Evolutionary conservation across 208 protist genomes (phyloP), one percentile per base, ranked within the genome.

Genomic region (Sergeia podlipaevii): DNA sequence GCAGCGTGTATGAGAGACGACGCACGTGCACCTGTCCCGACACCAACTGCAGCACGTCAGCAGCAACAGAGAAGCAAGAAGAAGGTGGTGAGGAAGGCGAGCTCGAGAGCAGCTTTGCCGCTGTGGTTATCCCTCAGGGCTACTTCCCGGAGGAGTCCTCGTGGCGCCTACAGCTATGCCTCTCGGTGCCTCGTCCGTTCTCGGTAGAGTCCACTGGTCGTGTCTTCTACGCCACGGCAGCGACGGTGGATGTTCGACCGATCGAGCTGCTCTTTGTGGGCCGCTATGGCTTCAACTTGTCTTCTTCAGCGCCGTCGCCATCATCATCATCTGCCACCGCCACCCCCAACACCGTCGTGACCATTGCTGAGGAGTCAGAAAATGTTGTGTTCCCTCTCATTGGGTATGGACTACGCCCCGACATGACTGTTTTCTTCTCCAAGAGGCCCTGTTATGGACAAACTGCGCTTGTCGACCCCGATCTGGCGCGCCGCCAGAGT

Each of bases 111-210:
- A 15, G 34, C 48, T 29, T 46, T 21, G 60, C 63, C 0, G 60
- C 63, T 11, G 50, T 90, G 15, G 58, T 90, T 17, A 53, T 86
- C 15, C 79, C 82, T 7, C 74, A 71, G 0, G 66, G 68, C 21
- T 86, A 80, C 66, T 60, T 90, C 5, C 18, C 24, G 10, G 46
- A 71, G 17, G 71, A 77, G 44, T 76, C 70, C 15, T 56, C 60
- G 17, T 70, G 70, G 2, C 72, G 64, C 36, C 77, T 90, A 71
- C 82, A 74, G 44, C 20, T 90, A 24, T 90, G 82, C 47, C 66
- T 90, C n/a, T 90, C 82, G 28, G 60, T 90, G 6, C 82, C 77
- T 0, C 62, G 72, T 36, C 65, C 74, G 4, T 90, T 90, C 68
- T 48, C 64, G 21, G 62, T 38, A 18, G 36, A 55, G 8, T 42